Conservation (phyloP, 2,329 filamentous ascomycete species). For the Colletotrichum agaves region DNA sequence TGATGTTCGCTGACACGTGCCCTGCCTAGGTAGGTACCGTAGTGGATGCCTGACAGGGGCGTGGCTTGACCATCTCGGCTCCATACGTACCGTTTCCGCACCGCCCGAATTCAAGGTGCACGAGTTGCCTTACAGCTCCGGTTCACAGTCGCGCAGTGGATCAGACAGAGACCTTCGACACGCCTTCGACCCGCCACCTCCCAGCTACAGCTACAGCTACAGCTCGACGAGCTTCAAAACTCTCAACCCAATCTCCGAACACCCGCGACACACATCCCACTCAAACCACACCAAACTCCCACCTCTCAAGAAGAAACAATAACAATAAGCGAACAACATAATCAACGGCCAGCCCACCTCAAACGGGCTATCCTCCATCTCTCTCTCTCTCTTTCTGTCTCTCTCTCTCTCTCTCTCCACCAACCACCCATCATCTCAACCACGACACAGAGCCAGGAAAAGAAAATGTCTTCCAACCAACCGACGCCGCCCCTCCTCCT, state of each 20-base stretch:
- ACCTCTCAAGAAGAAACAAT: no score
- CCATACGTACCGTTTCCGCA: slow-evolving; percentile 18
- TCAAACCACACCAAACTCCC: no score
- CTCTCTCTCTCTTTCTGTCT: no score
- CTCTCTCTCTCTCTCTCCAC: no score
- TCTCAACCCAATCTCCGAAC: no score
- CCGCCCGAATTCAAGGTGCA: neutral
- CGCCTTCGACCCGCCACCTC: no score
- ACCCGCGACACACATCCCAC: no score
- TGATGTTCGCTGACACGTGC: neutral
- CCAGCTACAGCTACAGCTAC: no score
- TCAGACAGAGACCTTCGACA: neutral
- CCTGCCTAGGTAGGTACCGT: neutral
- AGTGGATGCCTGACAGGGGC: neutral
- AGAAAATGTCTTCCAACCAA: slow-evolving; percentile 49
- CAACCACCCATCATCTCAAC: neutral
- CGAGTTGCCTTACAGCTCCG: slow-evolving; percentile 18
- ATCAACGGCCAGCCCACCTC: no score
- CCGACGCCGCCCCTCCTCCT: slow-evolving; percentile 70
- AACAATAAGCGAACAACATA: no score
- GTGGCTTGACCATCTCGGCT: neutral
- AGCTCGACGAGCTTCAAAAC: no score
- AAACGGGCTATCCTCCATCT: no score
- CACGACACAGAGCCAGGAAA: neutral
- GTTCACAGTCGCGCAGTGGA: neutral